These are phyloP conservation scores for Venturia asperata DNA, from an alignment of 2,329 filamentous ascomycete species.

Conservation along the genomic window DNA sequence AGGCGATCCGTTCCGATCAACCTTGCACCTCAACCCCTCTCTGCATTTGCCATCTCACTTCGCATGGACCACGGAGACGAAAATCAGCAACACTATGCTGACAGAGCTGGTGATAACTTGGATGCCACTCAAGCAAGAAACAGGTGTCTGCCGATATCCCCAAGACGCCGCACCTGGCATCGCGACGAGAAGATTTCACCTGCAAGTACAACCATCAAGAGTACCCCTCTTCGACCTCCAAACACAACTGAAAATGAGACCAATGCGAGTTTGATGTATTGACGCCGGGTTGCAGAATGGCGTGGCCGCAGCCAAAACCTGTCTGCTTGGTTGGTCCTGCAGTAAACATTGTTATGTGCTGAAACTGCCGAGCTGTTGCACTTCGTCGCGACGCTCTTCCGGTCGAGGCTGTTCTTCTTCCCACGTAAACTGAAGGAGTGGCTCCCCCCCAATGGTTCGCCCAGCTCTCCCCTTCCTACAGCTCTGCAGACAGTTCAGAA, in stretches of 20 bases:
- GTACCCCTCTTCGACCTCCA: background rate
- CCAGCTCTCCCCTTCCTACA: background rate
- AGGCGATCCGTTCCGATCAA: background rate
- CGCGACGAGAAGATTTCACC: background rate
- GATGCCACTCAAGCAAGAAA: background rate
- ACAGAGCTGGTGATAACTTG: background rate
- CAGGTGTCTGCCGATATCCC: background rate
- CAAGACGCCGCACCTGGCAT: background rate
- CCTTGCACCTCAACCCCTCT: background rate
- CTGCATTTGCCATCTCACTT: background rate
- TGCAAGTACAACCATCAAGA: background rate
- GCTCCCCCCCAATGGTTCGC: background rate
- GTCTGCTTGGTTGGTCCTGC: slow-evolving; percentile 10
- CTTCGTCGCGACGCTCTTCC: slow-evolving; percentile 1
- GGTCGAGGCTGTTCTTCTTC: background rate
- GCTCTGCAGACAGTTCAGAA: too few relatives aligned
- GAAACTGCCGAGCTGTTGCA: slow-evolving; percentile 11
- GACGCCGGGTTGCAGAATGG: background rate
- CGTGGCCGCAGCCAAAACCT: background rate
- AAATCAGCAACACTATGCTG: too few relatives aligned
- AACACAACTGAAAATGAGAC: slow-evolving; percentile 1
- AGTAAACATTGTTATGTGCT: background rate
- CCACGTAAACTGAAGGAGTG: background rate
- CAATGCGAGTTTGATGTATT: slow-evolving; percentile 7
- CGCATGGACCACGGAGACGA: background rate